A percentile compares a stretch with the other conserved stretches of the same genome.
phyloP scores from a whole-genome alignment of 768 basidiomycete species.

The Termitomyces eurrhizus region DNA sequence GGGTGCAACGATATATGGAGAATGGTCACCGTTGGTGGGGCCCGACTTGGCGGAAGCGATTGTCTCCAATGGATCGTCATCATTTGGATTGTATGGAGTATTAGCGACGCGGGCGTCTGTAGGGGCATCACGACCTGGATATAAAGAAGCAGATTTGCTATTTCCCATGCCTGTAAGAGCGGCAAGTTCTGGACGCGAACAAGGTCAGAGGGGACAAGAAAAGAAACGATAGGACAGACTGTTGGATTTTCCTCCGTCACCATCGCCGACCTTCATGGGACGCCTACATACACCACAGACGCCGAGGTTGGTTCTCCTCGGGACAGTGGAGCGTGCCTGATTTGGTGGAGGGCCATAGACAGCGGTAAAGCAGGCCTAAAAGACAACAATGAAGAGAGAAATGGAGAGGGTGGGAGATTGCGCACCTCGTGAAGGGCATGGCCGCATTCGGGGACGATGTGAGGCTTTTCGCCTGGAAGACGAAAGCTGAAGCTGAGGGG shows the following conservation, averaged over 20 bases:
- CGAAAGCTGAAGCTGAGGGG: slow-evolving; percentile 90
- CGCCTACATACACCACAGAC: slow-evolving; percentile 96
- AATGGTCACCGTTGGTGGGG: slow-evolving; percentile 38
- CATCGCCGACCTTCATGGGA: slow-evolving; percentile 94
- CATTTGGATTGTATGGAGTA: slow-evolving; percentile 61
- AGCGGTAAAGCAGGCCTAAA: slow-evolving; percentile 90
- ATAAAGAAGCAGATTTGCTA: slow-evolving; percentile 48
- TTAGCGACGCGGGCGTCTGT: slow-evolving; percentile 33
- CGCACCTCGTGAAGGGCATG: slow-evolving; percentile 93
- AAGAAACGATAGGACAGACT: slow-evolving; percentile 50
- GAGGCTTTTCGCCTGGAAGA: slow-evolving; percentile 94
- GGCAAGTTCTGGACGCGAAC: slow-evolving; percentile 68
- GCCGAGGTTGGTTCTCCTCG: slow-evolving; percentile 78
- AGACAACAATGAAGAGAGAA: slow-evolving; percentile 1
- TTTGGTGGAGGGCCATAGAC: slow-evolving; percentile 88
- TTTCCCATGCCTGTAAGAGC: slow-evolving; percentile 89
- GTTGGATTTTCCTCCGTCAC: slow-evolving; percentile 81
- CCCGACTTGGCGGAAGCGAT: slow-evolving; percentile 45
- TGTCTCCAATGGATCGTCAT: slow-evolving; percentile 83
- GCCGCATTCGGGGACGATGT: slow-evolving; percentile 95
- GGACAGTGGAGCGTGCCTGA: slow-evolving; percentile 47
- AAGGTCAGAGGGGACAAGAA: slow-evolving; percentile 7
- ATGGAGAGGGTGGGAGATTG: slow-evolving; percentile 9
- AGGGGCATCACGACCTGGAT: slow-evolving; percentile 67
- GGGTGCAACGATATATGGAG: slow-evolving; percentile 82